These are phyloP conservation scores for Mortierella sp. DNA, from an alignment of 371 early-diverging fungal genomes.

Conservation along the genomic window DNA sequence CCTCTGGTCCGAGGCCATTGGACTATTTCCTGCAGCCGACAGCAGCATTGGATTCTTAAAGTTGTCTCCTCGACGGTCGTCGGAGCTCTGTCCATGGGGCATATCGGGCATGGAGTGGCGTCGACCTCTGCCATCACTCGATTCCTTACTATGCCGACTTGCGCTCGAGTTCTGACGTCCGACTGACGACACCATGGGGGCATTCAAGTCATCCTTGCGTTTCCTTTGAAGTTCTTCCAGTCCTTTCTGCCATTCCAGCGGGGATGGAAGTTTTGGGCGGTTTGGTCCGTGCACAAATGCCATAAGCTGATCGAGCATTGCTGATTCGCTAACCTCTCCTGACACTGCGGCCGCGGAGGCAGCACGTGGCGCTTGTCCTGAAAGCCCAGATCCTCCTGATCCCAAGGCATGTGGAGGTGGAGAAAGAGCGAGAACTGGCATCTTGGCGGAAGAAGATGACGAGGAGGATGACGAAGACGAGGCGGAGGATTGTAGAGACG, in stretches of 20 bases:
- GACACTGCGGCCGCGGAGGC: conserved; percentile 1
- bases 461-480: too few relatives aligned
- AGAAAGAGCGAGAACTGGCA: too few relatives aligned
- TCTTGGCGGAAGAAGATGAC: too few relatives aligned
- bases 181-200: conserved; percentile 36
- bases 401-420: too few relatives aligned
- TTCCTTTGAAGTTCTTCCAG: conserved; percentile 27
- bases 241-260: conserved; percentile 38
- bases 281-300: conserved; percentile 20
- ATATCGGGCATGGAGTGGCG: conserved; percentile 52
- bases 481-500: too few relatives aligned
- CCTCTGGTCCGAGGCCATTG: conserved; percentile 8
- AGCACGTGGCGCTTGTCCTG: too few relatives aligned
- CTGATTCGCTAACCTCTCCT: conserved; percentile 8
- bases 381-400: too few relatives aligned
- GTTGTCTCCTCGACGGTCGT: conserved; percentile 39
- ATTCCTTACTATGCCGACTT: conserved; percentile 42
- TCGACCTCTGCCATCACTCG: conserved; percentile 32
- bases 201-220: conserved; percentile 8
- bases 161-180: conserved; percentile 37
- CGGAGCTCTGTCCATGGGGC: conserved; percentile 37
- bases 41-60: conserved; percentile 37
- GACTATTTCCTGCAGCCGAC: background rate
- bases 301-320: conserved; percentile 32
- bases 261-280: conserved; percentile 41